A percentile compares a stretch with the other conserved stretches of the same genome.
These are phyloP conservation scores for Metschnikowia cubensis DNA, from an alignment of 805 yeast species.

Conservation along the genomic window DNA sequence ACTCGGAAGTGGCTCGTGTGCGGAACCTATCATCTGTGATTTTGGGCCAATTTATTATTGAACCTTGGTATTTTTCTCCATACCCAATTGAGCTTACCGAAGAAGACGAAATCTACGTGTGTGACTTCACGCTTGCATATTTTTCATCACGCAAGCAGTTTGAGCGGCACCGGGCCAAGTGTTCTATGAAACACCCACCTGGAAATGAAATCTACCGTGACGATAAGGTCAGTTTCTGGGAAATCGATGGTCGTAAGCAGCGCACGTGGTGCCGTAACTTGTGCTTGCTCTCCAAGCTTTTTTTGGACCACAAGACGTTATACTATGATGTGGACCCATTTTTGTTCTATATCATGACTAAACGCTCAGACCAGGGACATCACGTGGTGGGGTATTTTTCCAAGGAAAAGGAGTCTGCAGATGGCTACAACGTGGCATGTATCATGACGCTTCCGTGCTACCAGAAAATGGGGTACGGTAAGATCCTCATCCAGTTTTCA, in stretches of 20 bases:
- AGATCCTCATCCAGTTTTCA: conserved; percentile 86
- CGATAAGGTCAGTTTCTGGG: conserved; percentile 89
- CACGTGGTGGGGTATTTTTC: conserved; percentile 96
- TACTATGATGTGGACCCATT: conserved; percentile 99
- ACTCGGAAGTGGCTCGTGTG: conserved; percentile 84
- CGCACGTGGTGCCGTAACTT: conserved; percentile 96
- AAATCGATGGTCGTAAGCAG: conserved; percentile 94
- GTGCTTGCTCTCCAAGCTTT: conserved; percentile 83
- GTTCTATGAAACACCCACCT: conserved; percentile 92
- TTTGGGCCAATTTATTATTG: conserved; percentile 87
- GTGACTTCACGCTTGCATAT: conserved; percentile 86
- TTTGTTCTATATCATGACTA: conserved; percentile 92
- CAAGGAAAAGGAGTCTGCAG: conserved; percentile 94
- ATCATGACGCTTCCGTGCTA: conserved; percentile 93
- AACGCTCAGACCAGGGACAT: conserved; percentile 84
- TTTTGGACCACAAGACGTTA: conserved; percentile 91
- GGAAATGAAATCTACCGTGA: conserved; percentile 97
- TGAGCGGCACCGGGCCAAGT: conserved; percentile 84
- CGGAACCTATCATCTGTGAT: conserved; percentile 75
- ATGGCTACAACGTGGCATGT: conserved; percentile 94
- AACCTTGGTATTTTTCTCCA: conserved; percentile 99
- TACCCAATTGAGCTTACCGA: conserved; percentile 94
- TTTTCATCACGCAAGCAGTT: conserved; percentile 88
- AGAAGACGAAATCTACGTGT: conserved; percentile 82
- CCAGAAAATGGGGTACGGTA: conserved; percentile 93